A percentile compares a stretch with the other conserved stretches of the same genome.
These are phyloP conservation scores for Aureoboletus auriporus DNA, from an alignment of 768 basidiomycete species.

Conservation along the genomic window DNA sequence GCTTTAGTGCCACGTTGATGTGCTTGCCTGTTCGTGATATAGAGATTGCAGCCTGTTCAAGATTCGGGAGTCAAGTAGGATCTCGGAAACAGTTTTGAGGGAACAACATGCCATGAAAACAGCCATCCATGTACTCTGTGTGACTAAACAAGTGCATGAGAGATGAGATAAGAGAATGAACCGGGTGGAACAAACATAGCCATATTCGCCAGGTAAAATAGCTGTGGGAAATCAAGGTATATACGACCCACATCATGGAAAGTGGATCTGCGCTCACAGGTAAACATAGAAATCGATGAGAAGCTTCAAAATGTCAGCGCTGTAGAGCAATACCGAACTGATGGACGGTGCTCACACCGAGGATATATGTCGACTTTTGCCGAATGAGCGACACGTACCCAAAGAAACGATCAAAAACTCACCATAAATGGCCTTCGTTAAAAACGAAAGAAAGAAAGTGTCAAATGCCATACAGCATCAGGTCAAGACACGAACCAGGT, in stretches of 20 bases:
- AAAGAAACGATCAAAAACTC: background rate
- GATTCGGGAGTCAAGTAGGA: background rate
- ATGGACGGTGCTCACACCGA: slow-evolving; percentile 18
- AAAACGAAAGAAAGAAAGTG: background rate
- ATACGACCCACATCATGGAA: background rate
- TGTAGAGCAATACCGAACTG: no score
- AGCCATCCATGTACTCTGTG: slow-evolving; percentile 11
- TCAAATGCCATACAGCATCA: background rate
- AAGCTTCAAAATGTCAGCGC: slow-evolving; percentile 14
- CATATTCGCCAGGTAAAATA: slow-evolving; percentile 30
- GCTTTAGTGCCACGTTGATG: background rate
- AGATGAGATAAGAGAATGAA: background rate
- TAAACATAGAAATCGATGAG: slow-evolving; percentile 27
- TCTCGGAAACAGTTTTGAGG: background rate
- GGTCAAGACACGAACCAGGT: slow-evolving; percentile 18
- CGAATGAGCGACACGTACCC: background rate
- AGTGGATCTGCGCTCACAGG: slow-evolving; percentile 7
- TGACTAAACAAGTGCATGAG: slow-evolving; percentile 15
- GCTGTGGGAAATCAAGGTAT: slow-evolving; percentile 2
- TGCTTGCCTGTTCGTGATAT: slow-evolving; percentile 18
- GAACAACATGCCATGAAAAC: slow-evolving; percentile 16
- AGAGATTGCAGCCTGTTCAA: slow-evolving; percentile 12
- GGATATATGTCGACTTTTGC: slow-evolving; percentile 16
- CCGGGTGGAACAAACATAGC: slow-evolving; percentile 16
- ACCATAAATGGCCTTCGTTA: slow-evolving; percentile 15